Evolutionary conservation across 176 grass and related monocot species (phyloP).

Genomic region (Eragrostis nindensis): DNA sequence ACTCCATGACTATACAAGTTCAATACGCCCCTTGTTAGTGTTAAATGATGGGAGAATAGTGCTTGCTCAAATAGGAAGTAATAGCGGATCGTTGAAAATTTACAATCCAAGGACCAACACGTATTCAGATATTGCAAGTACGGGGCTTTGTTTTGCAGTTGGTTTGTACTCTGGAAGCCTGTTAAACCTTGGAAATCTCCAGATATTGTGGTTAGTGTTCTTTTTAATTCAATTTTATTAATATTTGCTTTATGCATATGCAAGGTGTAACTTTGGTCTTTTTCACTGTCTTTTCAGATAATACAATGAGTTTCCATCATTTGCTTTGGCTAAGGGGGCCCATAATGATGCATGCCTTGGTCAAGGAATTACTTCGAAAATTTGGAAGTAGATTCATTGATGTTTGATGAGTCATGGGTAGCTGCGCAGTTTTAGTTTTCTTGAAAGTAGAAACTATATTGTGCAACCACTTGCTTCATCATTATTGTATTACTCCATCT

Average conservation of each 20-base stretch:
- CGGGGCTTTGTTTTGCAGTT: neutral
- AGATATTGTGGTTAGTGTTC: neutral
- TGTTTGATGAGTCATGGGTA: neutral
- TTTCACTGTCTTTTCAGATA: neutral
- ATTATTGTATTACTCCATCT: neutral
- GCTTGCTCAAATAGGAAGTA: neutral
- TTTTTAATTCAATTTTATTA: neutral
- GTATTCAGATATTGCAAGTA: neutral
- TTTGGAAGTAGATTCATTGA: neutral
- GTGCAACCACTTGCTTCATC: neutral
- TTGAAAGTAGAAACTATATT: neutral
- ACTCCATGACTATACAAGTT: neutral
- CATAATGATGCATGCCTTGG: neutral
- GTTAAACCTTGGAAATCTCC: neutral
- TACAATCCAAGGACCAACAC: neutral
- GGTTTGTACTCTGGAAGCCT: neutral
- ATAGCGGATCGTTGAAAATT: neutral
- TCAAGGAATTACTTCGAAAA: neutral
- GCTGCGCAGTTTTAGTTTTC: neutral
- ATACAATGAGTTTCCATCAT: neutral
- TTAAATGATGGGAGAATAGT: neutral
- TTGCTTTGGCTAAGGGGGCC: neutral
- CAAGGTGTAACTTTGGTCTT: neutral
- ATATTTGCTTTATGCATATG: neutral
- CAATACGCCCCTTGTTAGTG: neutral